phyloP scores from a whole-genome alignment of 495 filamentous ascomycete species.

The Alectoria sarmentosa region DNA sequence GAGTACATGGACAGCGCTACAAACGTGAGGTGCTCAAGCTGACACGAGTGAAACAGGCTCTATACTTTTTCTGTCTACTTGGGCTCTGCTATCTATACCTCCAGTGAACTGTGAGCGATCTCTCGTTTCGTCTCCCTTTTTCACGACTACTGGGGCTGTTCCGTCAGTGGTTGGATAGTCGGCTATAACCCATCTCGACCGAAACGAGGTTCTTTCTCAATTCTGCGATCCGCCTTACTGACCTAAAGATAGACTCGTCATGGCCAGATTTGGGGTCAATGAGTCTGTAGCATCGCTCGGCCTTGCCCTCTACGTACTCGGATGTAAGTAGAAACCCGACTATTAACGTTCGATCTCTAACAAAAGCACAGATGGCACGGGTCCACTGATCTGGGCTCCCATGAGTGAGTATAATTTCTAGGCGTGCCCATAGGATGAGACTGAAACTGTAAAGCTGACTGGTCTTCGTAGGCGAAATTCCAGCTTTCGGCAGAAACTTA shows the following conservation, averaged over 20 bases:
- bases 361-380: not conserved
- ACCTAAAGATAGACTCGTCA: conserved; percentile 25
- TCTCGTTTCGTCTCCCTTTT: conserved; percentile 36
- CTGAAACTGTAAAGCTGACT: not conserved
- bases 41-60: conserved; percentile 21
- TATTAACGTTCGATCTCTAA: not conserved
- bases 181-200: not conserved
- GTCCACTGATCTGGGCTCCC: not conserved
- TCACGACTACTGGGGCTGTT: conserved; percentile 39
- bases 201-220: not conserved
- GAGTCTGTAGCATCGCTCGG: conserved; percentile 38
- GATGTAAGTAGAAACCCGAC: conserved; percentile 27
- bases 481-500: conserved; percentile 39
- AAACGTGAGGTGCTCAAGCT: not conserved
- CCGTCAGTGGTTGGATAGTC: conserved; percentile 27
- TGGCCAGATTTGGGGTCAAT: conserved; percentile 38
- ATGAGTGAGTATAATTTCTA: conserved; percentile 18
- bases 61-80: conserved; percentile 37
- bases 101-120: conserved; percentile 4
- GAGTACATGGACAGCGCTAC: conserved; percentile 5
- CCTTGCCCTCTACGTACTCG: conserved; percentile 48
- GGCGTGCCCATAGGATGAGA: not conserved
- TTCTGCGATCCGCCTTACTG: not conserved
- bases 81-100: conserved; percentile 19
- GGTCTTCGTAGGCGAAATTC: conserved; percentile 32